Base-by-base conservation (phyloP, 768 basidiomycete genomes). In the Ramaria rubella region DNA sequence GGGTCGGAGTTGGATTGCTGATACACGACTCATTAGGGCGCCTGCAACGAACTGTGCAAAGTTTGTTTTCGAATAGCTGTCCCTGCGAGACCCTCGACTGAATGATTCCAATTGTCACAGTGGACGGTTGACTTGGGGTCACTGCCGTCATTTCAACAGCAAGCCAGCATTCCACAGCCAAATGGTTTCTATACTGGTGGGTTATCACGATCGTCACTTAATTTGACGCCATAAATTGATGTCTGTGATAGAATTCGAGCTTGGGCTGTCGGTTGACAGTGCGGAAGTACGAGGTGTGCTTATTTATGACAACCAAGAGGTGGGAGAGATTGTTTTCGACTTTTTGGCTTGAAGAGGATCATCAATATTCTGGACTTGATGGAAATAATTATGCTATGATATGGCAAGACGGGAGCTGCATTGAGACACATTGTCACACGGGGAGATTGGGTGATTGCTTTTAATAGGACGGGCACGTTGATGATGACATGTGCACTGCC, bases 51-150 rank as follows among this genome's bases (percentile, higher is more conserved):
- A 66, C 70, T 90, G 46, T 90, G 87, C 73, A 85, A 87, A 71
- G 55, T 56, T 33, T 19, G 46, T 45, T 26, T 26, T 11, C 9
- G 26, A 17, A 48, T 12, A 40, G 29, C 34, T 43, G 33, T 38
- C 26, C 15, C 29, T 67, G 66, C 17, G 57, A 49, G 26, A 60
- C 58, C 31, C 51, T 52, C 33, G 45, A 36, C n/a, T 65, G 68
- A 46, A 59, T 69, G 17, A n/a, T n/a, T n/a, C n/a, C n/a, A n/a
- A n/a, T n/a, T 68, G 64, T 52, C 61, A 63, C 27, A 56, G 55
- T 93, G 90, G 90, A 91, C 86, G 9, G 90, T 93, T 31, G 86
- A 93, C 69, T 76, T 93, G 50, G 81, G 81, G 42, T 77, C 85
- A 24, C 70, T 93, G 52, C 90, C 90, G 36, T 82, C 81, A 49